Percentiles rank a stretch among this genome's conserved stretches.
phyloP scores from a whole-genome alignment of 495 filamentous ascomycete species.

The Talaromyces trachyspermus region DNA sequence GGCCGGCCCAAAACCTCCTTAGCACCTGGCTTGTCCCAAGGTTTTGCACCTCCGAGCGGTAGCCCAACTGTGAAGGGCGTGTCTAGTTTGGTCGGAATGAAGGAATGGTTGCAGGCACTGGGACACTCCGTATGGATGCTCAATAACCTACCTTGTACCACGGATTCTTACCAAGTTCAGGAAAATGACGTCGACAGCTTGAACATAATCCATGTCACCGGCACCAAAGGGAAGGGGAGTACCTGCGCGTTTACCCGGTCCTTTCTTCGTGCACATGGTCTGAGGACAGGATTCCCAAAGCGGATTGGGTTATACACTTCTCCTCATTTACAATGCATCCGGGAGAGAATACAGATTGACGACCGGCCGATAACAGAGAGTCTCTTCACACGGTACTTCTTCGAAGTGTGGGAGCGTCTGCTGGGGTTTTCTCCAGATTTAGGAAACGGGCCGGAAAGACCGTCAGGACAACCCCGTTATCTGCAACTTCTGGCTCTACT shows the following conservation, averaged over 20 bases:
- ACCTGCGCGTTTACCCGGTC: slow-evolving; percentile 40
- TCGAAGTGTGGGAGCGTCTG: slow-evolving; percentile 57
- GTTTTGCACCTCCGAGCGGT: too few relatives aligned
- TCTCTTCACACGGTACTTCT: slow-evolving; percentile 55
- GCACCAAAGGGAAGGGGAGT: slow-evolving; percentile 47
- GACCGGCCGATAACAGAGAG: slow-evolving; percentile 39
- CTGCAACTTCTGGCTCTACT: slow-evolving; percentile 62
- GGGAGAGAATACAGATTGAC: slow-evolving; percentile 60
- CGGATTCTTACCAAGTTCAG: slow-evolving; percentile 8
- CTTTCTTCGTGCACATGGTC: slow-evolving; percentile 26
- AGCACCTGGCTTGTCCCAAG: too few relatives aligned
- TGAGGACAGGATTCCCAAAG: slow-evolving; percentile 24
- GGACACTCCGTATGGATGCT: slow-evolving; percentile 22
- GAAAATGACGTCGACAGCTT: slow-evolving; percentile 20
- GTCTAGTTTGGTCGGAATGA: slow-evolving; percentile 21
- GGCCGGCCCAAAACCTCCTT: too few relatives aligned
- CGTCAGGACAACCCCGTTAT: slow-evolving; percentile 43
- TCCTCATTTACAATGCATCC: slow-evolving; percentile 53
- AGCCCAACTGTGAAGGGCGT: slow-evolving; percentile 11
- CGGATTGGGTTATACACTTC: slow-evolving; percentile 60
- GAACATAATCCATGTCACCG: slow-evolving; percentile 41
- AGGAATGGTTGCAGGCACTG: slow-evolving; percentile 19
- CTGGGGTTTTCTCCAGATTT: slow-evolving; percentile 9
- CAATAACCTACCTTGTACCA: background rate
- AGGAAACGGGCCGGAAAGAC: slow-evolving; percentile 1